Evolutionary conservation across 2,329 filamentous ascomycete species (phyloP), one percentile per base, ranked within the genome.

Genomic region (Pseudomassariella vexata): DNA sequence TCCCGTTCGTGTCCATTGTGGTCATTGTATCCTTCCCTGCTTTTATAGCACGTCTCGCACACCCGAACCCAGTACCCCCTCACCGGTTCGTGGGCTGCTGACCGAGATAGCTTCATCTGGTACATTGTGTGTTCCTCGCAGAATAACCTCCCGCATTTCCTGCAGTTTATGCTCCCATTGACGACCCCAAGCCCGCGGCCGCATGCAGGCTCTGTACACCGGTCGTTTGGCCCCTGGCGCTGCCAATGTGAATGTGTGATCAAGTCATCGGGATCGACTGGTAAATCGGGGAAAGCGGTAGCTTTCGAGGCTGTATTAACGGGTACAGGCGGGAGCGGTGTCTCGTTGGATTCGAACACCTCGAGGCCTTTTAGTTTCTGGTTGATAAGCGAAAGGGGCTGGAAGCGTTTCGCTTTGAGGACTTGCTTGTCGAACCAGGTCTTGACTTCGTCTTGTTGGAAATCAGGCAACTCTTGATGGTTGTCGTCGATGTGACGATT

Each of bases 61-160:
- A 96, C 90, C 31, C 92, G 68, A 47, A 86, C 94, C 92, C 92
- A 98, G 46, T 86, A 76, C 6, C 92, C 92, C 40, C 90, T 70
- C 2, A 92, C 77, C 0, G 92, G 90, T 42, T 98, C 92, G 59
- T 95, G 87, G 37, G 81, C 75, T 4, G 92, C 92, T 19, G 88
- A 83, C 34, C 89, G 73, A 7, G 89, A 95, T 9, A 98, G 70
- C 66, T 94, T 95, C 85, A 96, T 96, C 64, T 98, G 90, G 53
- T 96, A 98, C 89, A 98, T 95, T 32, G 92, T 96, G 56, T 98
- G 92, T 47, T 90, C 85, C 52, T 96, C 92, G 59, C 92, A 98
- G 55, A 96, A 98, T 24, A 98, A 64, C 47, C 82, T 82, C 6
- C 92, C 92, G 50, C 92, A 98, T 41, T 89, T 87, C 41, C 92